Conservation (phyloP, 2,329 filamentous ascomycete species). For the Magnaporthiopsis incrustans region DNA sequence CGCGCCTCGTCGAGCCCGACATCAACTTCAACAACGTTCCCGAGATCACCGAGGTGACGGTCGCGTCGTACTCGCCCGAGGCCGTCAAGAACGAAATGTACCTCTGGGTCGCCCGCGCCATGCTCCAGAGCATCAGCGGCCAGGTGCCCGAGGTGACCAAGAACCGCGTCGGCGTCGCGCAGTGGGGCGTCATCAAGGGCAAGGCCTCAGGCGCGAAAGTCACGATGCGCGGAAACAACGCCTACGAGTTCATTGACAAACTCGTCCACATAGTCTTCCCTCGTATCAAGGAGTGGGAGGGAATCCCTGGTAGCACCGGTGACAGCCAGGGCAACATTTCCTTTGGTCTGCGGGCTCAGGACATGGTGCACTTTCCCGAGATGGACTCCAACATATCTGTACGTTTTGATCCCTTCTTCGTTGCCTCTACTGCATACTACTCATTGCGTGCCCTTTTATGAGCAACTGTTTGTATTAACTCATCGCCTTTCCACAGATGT, state of each 20-base stretch:
- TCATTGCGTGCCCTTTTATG: neutral
- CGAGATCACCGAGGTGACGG: slow-evolving; percentile 68
- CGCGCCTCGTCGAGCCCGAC: slow-evolving; percentile 64
- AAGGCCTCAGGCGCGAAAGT: slow-evolving; percentile 69
- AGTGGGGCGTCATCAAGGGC: slow-evolving; percentile 67
- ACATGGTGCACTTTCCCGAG: slow-evolving; percentile 82
- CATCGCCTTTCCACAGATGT: slow-evolving; percentile 34
- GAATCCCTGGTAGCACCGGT: slow-evolving; percentile 58
- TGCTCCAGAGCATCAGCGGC: slow-evolving; percentile 79
- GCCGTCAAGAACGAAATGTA: slow-evolving; percentile 64
- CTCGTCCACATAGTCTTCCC: slow-evolving; percentile 84
- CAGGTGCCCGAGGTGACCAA: slow-evolving; percentile 62
- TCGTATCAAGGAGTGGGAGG: slow-evolving; percentile 92
- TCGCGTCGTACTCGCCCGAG: slow-evolving; percentile 67
- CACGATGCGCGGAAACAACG: slow-evolving; percentile 68
- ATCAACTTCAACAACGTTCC: slow-evolving; percentile 82
- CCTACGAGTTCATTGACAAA: slow-evolving; percentile 87
- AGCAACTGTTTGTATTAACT: neutral
- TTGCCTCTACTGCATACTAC: neutral
- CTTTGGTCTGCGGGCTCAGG: slow-evolving; percentile 69
- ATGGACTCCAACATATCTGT: slow-evolving; percentile 93
- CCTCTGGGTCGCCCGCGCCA: slow-evolving; percentile 75
- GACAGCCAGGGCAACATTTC: slow-evolving; percentile 82
- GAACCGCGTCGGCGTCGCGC: slow-evolving; percentile 60
- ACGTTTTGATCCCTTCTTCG: slow-evolving; percentile 30